Evolutionary conservation across 2,329 filamentous ascomycete species (phyloP), one percentile per base, ranked within the genome.

Genomic region (Tolypocladium tropicale): DNA sequence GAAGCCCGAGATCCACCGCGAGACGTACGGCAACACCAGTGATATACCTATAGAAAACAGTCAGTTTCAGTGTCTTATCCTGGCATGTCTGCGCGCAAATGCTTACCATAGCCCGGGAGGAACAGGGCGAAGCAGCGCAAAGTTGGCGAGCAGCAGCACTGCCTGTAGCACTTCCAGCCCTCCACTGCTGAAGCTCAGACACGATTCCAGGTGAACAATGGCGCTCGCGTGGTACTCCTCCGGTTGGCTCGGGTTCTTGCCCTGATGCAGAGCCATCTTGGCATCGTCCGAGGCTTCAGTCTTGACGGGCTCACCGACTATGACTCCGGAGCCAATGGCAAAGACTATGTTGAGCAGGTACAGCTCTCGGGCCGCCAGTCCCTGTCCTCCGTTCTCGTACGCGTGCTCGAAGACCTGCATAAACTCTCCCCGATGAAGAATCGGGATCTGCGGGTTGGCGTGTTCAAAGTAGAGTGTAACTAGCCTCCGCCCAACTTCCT

Each of bases 261-360:
- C 56, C 33, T 67, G 60, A 61, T 74, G 74, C 59, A 66, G 41
- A 48, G 62, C 55, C 30, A 65, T 55, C 56, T 59, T 65, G 39
- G 62, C 59, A 48, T 71, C 66, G 3, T 68, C 70, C 32, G 70
- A 64, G 48, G 74, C 69, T 50, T 76, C 72, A 9, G 80, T 70
- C 67, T 81, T 70, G 70, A 81, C 64, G 65, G 75, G 74, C 70
- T 87, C 76, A 60, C 81, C 89, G 62, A 96, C 84, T 61, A 96
- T 95, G 63, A 96, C 95, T 21, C 91, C 93, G 21, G 89, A 88
- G 7, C 94, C 94, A 64, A 97, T 96, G 16, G 93, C 93, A 73
- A 95, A 97, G 28, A 97, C 92, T 72, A 97, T 96, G 71, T 96
- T 96, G 60, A 97, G 78, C 74, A 95, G 83, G 72, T 96, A 97